phyloP scores from a whole-genome alignment of 345 rosid genomes.

The Gossypium sturtianum region DNA sequence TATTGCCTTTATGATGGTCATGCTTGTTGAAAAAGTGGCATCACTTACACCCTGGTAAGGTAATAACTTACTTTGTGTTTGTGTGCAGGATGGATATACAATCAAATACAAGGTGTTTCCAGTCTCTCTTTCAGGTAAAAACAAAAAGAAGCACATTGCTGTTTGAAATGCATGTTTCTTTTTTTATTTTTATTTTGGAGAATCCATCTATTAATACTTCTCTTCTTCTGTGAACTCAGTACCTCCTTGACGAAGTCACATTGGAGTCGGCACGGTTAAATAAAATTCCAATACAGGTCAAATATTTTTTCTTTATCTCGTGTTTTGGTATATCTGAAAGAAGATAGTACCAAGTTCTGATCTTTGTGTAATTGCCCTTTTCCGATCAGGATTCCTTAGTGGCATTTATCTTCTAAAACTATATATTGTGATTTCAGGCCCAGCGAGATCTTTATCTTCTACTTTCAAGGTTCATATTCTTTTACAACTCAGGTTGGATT shows the following conservation, averaged over 20 bases:
- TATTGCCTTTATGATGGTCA: not conserved
- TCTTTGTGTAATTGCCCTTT: not conserved
- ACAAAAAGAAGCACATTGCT: not conserved
- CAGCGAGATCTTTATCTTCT: slow-evolving; percentile 79
- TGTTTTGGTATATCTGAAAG: not conserved
- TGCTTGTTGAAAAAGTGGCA: not conserved
- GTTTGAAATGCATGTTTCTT: not conserved
- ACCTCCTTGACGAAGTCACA: slow-evolving; percentile 89
- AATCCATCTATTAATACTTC: not conserved
- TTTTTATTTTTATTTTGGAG: not conserved
- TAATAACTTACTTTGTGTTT: not conserved
- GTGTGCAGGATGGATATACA: slow-evolving; percentile 89
- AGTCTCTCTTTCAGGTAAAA: slow-evolving; percentile 64
- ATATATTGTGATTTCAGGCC: slow-evolving; percentile 38
- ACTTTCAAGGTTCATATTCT: slow-evolving; percentile 84
- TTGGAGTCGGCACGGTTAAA: slow-evolving; percentile 52
- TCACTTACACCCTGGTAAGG: not conserved
- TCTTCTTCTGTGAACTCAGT: slow-evolving; percentile 36
- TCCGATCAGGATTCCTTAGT: not conserved
- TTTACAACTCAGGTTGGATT: slow-evolving; percentile 73
- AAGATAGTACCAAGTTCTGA: not conserved
- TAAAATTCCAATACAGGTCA: slow-evolving; percentile 82
- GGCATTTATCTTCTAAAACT: not conserved
- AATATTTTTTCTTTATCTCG: slow-evolving; percentile 1
- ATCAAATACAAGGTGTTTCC: slow-evolving; percentile 77